Conservation (phyloP, 2,329 filamentous ascomycete species). For the Fusarium kyushuense region DNA sequence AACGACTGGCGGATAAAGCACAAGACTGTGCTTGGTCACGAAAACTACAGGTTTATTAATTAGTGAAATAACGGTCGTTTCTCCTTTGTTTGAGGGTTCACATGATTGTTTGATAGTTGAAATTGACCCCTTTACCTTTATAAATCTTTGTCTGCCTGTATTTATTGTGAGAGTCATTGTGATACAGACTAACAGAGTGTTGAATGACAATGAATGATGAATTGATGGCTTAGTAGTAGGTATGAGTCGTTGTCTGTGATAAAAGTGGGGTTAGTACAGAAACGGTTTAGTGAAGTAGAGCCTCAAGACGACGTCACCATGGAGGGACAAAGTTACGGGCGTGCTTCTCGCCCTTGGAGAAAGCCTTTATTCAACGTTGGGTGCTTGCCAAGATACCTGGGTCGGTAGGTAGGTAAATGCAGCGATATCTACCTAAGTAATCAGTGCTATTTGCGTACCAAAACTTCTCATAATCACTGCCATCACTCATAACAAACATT, state of each 20-base stretch:
- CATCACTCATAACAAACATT: background rate
- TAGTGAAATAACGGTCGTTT: slow-evolving; percentile 32
- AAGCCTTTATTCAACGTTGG: slow-evolving; percentile 7
- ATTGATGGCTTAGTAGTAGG: no score
- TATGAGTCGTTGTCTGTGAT: background rate
- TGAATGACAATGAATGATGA: background rate
- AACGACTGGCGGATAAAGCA: slow-evolving; percentile 35
- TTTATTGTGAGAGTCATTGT: background rate
- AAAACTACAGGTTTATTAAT: slow-evolving; percentile 30
- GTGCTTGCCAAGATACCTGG: background rate
- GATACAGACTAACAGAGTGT: background rate
- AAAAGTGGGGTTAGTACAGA: slow-evolving; percentile 14
- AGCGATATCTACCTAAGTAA: background rate
- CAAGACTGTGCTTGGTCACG: slow-evolving; percentile 25
- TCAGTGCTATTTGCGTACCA: background rate
- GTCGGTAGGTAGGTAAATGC: background rate
- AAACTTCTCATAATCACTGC: background rate
- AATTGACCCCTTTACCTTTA: slow-evolving; percentile 34
- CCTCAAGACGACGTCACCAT: slow-evolving; percentile 36
- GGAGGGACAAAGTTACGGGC: background rate
- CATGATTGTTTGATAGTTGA: slow-evolving; percentile 33
- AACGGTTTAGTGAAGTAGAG: slow-evolving; percentile 24
- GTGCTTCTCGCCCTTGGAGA: background rate
- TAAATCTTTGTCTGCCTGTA: background rate
- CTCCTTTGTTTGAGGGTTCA: slow-evolving; percentile 39